phyloP scores from a whole-genome alignment of 2,329 filamentous ascomycete species.

The Diaporthe amygdali region DNA sequence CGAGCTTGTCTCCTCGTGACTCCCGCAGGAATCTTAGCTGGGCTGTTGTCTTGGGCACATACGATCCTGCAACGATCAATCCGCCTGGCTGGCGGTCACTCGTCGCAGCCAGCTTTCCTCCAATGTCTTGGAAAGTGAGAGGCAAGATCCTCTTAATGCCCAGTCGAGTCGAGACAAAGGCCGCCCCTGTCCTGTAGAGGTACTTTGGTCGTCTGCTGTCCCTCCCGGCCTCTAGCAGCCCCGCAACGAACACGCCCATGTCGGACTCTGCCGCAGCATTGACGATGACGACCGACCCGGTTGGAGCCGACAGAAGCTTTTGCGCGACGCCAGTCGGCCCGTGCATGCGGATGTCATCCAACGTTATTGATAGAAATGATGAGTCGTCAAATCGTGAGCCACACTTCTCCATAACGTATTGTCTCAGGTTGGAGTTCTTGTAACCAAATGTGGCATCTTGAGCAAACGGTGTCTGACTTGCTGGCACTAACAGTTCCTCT shows the following conservation, averaged over 20 bases:
- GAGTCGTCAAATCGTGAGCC: slow-evolving; percentile 44
- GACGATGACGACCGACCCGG: slow-evolving; percentile 49
- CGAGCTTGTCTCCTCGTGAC: slow-evolving; percentile 44
- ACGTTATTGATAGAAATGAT: slow-evolving; percentile 47
- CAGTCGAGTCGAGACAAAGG: slow-evolving; percentile 52
- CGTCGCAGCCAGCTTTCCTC: slow-evolving; percentile 37
- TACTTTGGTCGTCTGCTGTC: slow-evolving; percentile 34
- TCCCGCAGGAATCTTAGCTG: slow-evolving; percentile 51
- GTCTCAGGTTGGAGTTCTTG: slow-evolving; percentile 54
- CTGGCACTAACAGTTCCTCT: slow-evolving; percentile 52
- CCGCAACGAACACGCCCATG: slow-evolving; percentile 59
- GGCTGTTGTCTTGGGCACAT: slow-evolving; percentile 64
- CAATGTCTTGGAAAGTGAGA: slow-evolving; percentile 50
- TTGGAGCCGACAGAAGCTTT: slow-evolving; percentile 42
- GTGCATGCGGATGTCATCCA: slow-evolving; percentile 53
- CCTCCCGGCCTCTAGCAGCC: slow-evolving; percentile 44
- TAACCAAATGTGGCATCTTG: slow-evolving; percentile 64
- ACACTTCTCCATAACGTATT: slow-evolving; percentile 61
- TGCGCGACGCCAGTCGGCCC: slow-evolving; percentile 47
- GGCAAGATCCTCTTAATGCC: slow-evolving; percentile 58
- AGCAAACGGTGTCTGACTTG: slow-evolving; percentile 60
- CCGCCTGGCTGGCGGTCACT: slow-evolving; percentile 43
- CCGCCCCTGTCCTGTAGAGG: slow-evolving; percentile 46
- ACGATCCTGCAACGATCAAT: slow-evolving; percentile 60
- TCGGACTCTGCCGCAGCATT: slow-evolving; percentile 56